Conservation (phyloP, 176 grass and related monocot genomes). For the Stipa capillata region DNA sequence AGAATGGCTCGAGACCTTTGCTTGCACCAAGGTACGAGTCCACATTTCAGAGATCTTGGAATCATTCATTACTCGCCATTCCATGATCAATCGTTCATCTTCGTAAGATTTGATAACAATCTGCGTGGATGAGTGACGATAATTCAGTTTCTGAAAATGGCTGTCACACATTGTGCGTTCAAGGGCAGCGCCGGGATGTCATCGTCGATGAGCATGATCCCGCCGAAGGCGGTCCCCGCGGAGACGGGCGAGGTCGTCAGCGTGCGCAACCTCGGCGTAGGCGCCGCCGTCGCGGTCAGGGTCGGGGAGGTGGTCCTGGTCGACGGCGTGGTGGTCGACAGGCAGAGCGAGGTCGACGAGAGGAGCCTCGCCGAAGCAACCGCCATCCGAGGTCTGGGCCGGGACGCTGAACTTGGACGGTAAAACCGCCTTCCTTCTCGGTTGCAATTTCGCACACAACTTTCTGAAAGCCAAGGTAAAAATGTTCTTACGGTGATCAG, state of each 20-base stretch:
- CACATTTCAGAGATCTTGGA: not conserved
- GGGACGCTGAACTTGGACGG: conserved; percentile 74
- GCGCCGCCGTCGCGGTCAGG: conserved; percentile 39
- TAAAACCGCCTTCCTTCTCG: not conserved
- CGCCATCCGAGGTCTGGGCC: conserved; percentile 48
- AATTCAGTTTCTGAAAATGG: not conserved
- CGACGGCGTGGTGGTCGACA: conserved; percentile 55
- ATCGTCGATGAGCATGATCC: conserved; percentile 44
- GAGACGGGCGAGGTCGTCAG: conserved; percentile 33
- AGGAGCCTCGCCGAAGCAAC: conserved; percentile 55
- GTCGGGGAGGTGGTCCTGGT: conserved; percentile 60
- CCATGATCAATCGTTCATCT: not conserved
- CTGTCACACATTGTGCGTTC: not conserved
- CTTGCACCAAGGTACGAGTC: conserved; percentile 33
- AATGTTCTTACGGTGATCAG: not conserved
- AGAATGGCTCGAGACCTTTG: conserved; percentile 79
- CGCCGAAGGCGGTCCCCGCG: conserved; percentile 38
- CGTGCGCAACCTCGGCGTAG: conserved; percentile 20
- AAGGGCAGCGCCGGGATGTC: conserved; percentile 49
- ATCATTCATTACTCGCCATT: too few species aligned
- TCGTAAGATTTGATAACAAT: not conserved
- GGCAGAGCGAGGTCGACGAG: conserved; percentile 61
- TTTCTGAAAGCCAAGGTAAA: not conserved
- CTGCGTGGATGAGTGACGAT: not conserved
- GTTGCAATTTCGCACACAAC: not conserved